phyloP scores from a whole-genome alignment of 768 basidiomycete genomes.

The Termitomyces titanicus region DNA sequence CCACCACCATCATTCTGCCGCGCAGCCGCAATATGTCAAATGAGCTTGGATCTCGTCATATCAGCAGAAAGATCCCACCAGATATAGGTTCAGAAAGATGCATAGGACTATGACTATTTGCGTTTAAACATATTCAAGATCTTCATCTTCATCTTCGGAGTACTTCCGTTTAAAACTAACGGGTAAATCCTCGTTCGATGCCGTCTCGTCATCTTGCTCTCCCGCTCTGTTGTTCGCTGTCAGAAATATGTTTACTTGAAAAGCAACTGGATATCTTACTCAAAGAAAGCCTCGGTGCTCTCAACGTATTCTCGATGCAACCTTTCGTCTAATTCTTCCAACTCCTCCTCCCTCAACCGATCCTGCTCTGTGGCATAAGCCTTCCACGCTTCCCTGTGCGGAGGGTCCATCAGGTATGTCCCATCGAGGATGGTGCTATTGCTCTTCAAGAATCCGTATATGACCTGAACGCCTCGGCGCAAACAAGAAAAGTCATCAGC shows the following conservation, averaged over 20 bases:
- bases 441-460: slow-evolving; percentile 19
- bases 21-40: no score
- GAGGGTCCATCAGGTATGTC: slow-evolving; percentile 17
- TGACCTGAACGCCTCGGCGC: slow-evolving; percentile 13
- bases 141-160: background rate
- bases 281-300: background rate
- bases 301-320: background rate
- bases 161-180: background rate
- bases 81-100: no score
- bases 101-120: background rate
- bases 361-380: slow-evolving; percentile 9
- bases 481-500: slow-evolving; percentile 14
- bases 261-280: background rate
- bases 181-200: background rate
- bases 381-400: slow-evolving; percentile 7
- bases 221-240: background rate
- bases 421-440: slow-evolving; percentile 27
- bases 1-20: no score
- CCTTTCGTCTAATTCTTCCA: background rate
- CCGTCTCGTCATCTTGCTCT: background rate
- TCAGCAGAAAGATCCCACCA: no score
- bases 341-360: slow-evolving; percentile 3
- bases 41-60: no score
- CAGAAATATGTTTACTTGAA: background rate
- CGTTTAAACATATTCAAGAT: slow-evolving; percentile 3